Percentiles rank a stretch among this genome's conserved stretches.
These are phyloP conservation scores for Brassica carinata DNA, from an alignment of 345 rosid genomes.

Conservation along the genomic window DNA sequence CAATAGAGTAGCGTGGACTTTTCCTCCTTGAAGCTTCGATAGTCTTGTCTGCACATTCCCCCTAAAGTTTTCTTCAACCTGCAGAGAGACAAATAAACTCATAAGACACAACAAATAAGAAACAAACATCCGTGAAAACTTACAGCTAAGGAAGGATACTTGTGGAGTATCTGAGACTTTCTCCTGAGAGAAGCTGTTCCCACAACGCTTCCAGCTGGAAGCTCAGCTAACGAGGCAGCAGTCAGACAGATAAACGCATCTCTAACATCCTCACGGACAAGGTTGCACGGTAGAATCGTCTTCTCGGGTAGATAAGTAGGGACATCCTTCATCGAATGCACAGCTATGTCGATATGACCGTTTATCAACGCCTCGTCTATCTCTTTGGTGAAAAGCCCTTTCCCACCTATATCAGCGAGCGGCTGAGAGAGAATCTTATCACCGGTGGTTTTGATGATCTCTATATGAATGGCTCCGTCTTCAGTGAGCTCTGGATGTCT, in stretches of 20 bases:
- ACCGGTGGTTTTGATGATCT: constrained; percentile 93
- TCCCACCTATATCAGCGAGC: constrained; percentile 98
- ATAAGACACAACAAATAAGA: neutral
- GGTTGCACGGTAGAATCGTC: constrained; percentile 85
- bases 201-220: constrained; percentile 81
- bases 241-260: constrained; percentile 83
- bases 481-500: constrained; percentile 72
- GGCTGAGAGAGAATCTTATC: constrained; percentile 90
- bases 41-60: constrained; percentile 97
- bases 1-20: constrained; percentile 83
- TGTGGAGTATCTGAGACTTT: constrained; percentile 89
- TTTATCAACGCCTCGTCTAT: constrained; percentile 89
- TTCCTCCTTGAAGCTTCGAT: constrained; percentile 82
- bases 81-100: constrained; percentile 24
- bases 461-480: constrained; percentile 90
- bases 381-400: constrained; percentile 95
- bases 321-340: constrained; percentile 98
- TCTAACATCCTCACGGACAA: constrained; percentile 91
- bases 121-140: constrained; percentile 18
- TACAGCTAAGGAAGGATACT: constrained; percentile 79
- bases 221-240: constrained; percentile 71
- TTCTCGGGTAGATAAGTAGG: constrained; percentile 91
- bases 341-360: constrained; percentile 93
- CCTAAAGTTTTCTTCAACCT: constrained; percentile 91
- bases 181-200: constrained; percentile 98